Evolutionary conservation across 495 filamentous ascomycete species (phyloP).

Genomic region (Umbilicaria muhlenbergii): DNA sequence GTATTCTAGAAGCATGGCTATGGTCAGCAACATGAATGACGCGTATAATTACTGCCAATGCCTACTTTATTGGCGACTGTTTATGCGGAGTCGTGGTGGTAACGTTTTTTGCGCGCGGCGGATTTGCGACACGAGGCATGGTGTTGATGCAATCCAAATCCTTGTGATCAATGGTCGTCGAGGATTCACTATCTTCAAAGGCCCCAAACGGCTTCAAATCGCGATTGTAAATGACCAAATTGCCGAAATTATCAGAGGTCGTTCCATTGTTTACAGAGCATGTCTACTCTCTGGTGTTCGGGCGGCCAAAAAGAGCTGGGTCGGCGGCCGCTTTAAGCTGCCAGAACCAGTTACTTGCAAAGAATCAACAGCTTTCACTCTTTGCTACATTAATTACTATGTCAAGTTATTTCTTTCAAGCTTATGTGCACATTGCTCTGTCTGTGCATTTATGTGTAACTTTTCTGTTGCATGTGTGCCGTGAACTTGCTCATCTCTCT

Average conservation of each 20-base stretch:
- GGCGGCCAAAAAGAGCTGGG: neutral
- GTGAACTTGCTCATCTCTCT: no score
- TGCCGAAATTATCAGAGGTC: neutral
- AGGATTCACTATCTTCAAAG: neutral
- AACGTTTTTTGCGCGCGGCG: conserved; percentile 31
- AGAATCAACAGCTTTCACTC: no score
- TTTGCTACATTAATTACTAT: no score
- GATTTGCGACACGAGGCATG: conserved; percentile 63
- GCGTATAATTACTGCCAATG: conserved; percentile 12
- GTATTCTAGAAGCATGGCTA: conserved; percentile 39
- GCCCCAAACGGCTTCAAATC: neutral
- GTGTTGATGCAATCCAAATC: conserved; percentile 10
- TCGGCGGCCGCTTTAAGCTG: no score
- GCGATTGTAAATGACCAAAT: neutral
- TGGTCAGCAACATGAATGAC: neutral
- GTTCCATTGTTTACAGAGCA: neutral
- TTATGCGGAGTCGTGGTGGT: conserved; percentile 41
- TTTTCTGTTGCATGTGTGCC: no score
- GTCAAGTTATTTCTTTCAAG: no score
- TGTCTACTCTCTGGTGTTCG: neutral
- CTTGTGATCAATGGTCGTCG: neutral
- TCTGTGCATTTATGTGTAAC: no score
- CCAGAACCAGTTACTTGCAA: no score
- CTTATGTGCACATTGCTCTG: no score
- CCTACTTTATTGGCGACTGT: conserved; percentile 56